phyloP scores from a whole-genome alignment of 306 rosid genomes.

The Betula pendula region DNA sequence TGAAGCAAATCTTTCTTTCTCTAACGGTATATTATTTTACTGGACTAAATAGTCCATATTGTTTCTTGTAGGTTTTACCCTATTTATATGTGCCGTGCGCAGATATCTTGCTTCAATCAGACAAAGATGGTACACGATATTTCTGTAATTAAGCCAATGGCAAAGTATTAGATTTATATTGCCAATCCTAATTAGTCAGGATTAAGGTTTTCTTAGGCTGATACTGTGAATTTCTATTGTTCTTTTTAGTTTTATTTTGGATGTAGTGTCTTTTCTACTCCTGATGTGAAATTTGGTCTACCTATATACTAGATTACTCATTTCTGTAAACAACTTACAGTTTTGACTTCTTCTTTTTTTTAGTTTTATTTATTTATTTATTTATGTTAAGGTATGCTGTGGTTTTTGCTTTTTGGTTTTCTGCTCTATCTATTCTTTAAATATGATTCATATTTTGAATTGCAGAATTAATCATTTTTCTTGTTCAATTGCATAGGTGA shows the following conservation, averaged over 20 bases:
- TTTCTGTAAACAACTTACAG: background rate
- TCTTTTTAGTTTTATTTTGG: background rate
- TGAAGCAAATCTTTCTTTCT: background rate
- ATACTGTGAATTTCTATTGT: constrained; percentile 12
- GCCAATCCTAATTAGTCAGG: background rate
- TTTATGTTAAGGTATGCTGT: background rate
- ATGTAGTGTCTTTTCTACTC: background rate
- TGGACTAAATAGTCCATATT: constrained; percentile 15
- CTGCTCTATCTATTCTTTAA: constrained; percentile 7
- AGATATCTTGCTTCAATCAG: constrained; percentile 52
- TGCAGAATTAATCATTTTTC: background rate
- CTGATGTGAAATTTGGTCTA: background rate
- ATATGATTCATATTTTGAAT: constrained; percentile 2
- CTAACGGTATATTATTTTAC: background rate
- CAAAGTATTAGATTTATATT: background rate
- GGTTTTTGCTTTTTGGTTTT: constrained; percentile 10
- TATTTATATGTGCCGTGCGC: constrained; percentile 78
- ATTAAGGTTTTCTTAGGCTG: constrained; percentile 21
- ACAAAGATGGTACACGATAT: constrained; percentile 52
- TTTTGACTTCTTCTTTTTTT: background rate
- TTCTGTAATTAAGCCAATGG: constrained; percentile 3
- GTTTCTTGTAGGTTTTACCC: constrained; percentile 69
- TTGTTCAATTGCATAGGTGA: constrained; percentile 47
- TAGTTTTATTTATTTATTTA: background rate
- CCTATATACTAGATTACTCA: background rate